Evolutionary conservation across 2,329 filamentous ascomycete species (phyloP), one percentile per base, ranked within the genome.

Genomic region (Sphaerostilbella broomeana): DNA sequence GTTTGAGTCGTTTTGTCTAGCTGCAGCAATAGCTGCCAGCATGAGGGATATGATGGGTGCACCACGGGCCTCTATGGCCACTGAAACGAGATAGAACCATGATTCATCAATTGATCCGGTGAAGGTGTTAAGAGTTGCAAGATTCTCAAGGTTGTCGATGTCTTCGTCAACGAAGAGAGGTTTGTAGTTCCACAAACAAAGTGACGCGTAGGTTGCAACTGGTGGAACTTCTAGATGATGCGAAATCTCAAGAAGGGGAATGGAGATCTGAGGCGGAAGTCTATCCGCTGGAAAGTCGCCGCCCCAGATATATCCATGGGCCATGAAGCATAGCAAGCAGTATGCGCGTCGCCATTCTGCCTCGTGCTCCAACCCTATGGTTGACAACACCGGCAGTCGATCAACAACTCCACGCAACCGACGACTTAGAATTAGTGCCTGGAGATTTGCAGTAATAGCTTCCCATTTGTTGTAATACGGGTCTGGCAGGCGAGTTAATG

Each of bases 401-500:
- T 95, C 82, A 43, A 97, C 76, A 44, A 89, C 78, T 35, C 79
- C 75, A 31, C 87, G 81, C 47, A 98, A 70, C 45, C 89, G 81
- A 60, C 84, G 86, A 63, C 82, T 94, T 41, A 95, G 73, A 36
- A 97, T 80, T 44, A 97, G 70, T 10, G 81, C 79, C 64, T 95
- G 92, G 20, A 98, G 72, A 56, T 95, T 95, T 50, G 81, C 76
- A 22, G 83, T 77, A 35, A 95, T 75, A 31, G 83, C 77, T 65
- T 98, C 92, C 92, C 92, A 98, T 57, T 87, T 86, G 61, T 85
- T 81, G 64, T 97, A 98, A 69, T 95, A 97, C 3, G 84, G 77
- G 56, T 95, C 85, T 8, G 88, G 84, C 11, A 98, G 78, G 40
- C 77, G 69, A 46, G 86, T 80, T 47, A 97, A 70, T 28, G 92